Evolutionary conservation across 1,139 yeast genomes (phyloP).

Genomic region (Debaryomyces sp.): DNA sequence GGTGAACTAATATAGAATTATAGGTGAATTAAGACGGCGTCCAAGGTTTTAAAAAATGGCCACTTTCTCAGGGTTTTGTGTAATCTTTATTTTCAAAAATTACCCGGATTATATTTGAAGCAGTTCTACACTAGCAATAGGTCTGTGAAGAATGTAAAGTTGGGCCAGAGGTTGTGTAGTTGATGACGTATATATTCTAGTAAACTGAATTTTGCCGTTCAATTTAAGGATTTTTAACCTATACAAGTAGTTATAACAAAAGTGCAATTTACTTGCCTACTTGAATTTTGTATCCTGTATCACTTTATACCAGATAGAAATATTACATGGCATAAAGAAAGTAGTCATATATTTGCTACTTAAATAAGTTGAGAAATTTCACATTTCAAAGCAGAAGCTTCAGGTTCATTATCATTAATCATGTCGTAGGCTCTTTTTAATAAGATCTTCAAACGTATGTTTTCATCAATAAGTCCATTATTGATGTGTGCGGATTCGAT

Average conservation of each 20-base stretch:
- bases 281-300: no score
- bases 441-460: conserved; percentile 24
- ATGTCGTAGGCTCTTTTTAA: conserved; percentile 28
- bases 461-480: conserved; percentile 24
- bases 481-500: conserved; percentile 7
- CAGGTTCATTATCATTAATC: conserved; percentile 20
- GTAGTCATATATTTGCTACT: conserved; percentile 2
- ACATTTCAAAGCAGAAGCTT: conserved; percentile 12
- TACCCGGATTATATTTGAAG: conserved; percentile 10
- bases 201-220: no score
- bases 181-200: not conserved
- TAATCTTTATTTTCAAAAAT: conserved; percentile 3
- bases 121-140: not conserved
- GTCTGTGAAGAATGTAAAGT: not conserved
- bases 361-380: conserved; percentile 14
- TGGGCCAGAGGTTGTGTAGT: not conserved
- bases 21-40: conserved; percentile 4
- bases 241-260: no score
- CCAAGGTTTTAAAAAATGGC: conserved; percentile 7
- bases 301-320: not conserved
- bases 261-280: not conserved
- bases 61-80: conserved; percentile 10
- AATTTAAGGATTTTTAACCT: not conserved
- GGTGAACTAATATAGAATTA: conserved; percentile 5
- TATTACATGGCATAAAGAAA: not conserved